Base-by-base conservation (phyloP, 1,284 basidiomycete genomes). In the Trametes hirsuta region DNA sequence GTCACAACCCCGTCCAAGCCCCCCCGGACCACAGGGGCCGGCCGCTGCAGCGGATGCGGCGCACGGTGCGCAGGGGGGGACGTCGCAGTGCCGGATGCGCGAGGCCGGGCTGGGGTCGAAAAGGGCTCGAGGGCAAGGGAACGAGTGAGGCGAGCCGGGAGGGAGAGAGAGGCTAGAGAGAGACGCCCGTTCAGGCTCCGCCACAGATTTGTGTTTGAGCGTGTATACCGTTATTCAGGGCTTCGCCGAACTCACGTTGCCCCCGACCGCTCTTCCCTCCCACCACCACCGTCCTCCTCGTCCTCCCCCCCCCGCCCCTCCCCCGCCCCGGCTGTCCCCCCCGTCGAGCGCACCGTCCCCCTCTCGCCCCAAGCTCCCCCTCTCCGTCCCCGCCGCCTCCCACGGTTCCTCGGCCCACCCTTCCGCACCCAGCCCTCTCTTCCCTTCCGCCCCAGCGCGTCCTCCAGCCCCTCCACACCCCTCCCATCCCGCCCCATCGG, bases 231-330 rank as follows among this genome's bases (percentile, higher is more conserved):
- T 61, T 67, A 61, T 65, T 64, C 55, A 62, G 64, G 68, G 55
- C 63, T 65, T 64, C 64, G 58, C 66, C 68, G 68, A 66, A 64
- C 68, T 68, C 65, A 68, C 68, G 66, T 68, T 68, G 67, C 66
- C 63, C 66, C 66, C 66, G 59, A 59, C 62, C 62, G 63, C 58
- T 64, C 68, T 57, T 65, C 68, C 71, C 68, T 66, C 68, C 70
- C 67, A 67, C 67, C 67, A 70, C 66, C 70, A 70, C 55, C 61
- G 52, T 65, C 67, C 64, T 59, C 58, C 61, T 61, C 62, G 53
- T 48, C 64, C 60, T 53, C 62, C 61, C 57, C 55, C 54, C 64
- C 56, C 64, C 48, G 52, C 55, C 66, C 59, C 59, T 45, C 60
- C 61, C 64, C 60, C 53, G 63, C 61, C 57, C 57, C 58, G 54